Conservation (phyloP, 2,329 filamentous ascomycete genomes). For the Tricladium varicosporioides region DNA sequence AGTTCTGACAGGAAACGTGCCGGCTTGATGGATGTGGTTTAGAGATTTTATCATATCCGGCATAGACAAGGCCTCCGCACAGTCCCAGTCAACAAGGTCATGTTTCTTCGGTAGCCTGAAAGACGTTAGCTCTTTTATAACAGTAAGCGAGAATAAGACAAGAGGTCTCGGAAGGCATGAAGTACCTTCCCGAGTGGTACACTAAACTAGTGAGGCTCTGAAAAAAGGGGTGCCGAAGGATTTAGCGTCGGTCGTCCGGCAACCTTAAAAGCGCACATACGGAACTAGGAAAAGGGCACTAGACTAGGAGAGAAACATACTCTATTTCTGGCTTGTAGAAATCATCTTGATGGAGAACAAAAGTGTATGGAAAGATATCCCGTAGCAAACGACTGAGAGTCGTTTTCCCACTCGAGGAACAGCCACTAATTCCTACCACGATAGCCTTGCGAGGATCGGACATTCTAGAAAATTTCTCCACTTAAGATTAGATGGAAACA, state of each 20-base stretch:
- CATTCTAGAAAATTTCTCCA: not conserved
- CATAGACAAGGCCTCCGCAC: constrained; percentile 73
- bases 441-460: constrained; percentile 37
- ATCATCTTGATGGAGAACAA: constrained; percentile 93
- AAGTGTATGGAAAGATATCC: constrained; percentile 73
- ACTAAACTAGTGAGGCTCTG: too few species aligned
- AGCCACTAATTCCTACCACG: constrained; percentile 81
- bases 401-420: constrained; percentile 92
- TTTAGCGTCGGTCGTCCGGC: not conserved
- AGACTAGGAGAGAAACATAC: constrained; percentile 41
- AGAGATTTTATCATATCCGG: constrained; percentile 66
- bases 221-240: too few species aligned
- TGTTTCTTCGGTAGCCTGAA: constrained; percentile 53
- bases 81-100: constrained; percentile 87
- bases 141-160: not conserved
- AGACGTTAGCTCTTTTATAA: not conserved
- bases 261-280: not conserved
- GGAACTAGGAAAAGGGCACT: not conserved
- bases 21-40: constrained; percentile 66
- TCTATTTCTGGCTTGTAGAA: constrained; percentile 83
- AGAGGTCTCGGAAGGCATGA: not conserved
- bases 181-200: too few species aligned
- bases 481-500: not conserved
- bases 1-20: constrained; percentile 57
- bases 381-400: constrained; percentile 83